A percentile compares a stretch with the other conserved stretches of the same genome.
Conservation (phyloP, 2,329 filamentous ascomycete genomes). For the Paraconiothyrium sp. region DNA sequence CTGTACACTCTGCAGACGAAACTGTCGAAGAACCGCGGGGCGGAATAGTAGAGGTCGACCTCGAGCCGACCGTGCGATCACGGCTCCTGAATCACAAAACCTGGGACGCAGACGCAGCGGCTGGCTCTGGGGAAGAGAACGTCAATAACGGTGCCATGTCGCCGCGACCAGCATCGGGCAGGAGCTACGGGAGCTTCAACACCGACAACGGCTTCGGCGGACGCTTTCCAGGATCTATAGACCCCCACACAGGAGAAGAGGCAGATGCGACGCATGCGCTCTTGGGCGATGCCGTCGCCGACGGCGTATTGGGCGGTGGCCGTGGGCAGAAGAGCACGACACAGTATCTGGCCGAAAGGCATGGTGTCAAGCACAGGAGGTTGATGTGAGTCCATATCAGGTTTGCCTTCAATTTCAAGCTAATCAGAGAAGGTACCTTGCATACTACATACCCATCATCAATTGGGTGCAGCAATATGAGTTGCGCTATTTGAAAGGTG, state of each 20-base stretch:
- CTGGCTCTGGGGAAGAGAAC: constrained; percentile 42
- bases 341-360: constrained; percentile 73
- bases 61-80: constrained; percentile 50
- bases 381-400: constrained; percentile 69
- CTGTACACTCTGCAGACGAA: constrained; percentile 38
- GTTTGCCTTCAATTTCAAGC: not conserved
- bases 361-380: constrained; percentile 77
- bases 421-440: constrained; percentile 73
- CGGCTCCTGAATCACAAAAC: constrained; percentile 50
- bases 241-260: constrained; percentile 37
- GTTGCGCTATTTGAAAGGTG: constrained; percentile 82
- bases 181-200: constrained; percentile 62
- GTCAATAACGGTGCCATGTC: constrained; percentile 83
- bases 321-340: constrained; percentile 76
- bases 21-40: constrained; percentile 24
- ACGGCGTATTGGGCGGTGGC: constrained; percentile 53
- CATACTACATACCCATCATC: constrained; percentile 91
- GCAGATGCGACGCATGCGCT: constrained; percentile 50
- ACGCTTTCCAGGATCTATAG: constrained; percentile 44
- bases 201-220: constrained; percentile 52
- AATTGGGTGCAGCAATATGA: constrained; percentile 92
- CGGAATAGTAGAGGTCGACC: constrained; percentile 35
- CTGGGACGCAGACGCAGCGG: constrained; percentile 38
- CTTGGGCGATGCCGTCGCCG: constrained; percentile 55
- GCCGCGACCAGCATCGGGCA: constrained; percentile 67